phyloP scores from a whole-genome alignment of 371 early-diverging fungal species.

The Choanephora cucurbitarum region DNA sequence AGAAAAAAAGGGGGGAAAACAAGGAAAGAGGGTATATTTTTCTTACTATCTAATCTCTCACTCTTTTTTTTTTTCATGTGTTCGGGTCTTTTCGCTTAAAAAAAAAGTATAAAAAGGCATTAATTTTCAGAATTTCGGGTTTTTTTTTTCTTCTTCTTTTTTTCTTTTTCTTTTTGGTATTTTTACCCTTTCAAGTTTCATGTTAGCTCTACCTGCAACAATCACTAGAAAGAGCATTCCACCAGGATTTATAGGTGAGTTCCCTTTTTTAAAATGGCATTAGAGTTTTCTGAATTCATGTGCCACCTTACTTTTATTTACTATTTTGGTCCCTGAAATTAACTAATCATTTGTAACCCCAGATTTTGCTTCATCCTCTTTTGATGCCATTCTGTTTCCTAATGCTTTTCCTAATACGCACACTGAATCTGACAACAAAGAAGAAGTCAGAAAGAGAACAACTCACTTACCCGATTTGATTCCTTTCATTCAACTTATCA shows the following conservation, averaged over 20 bases:
- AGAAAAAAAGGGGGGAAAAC: background rate
- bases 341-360: slow-evolving; percentile 5
- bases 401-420: background rate
- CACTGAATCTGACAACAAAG: background rate
- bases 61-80: background rate
- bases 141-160: slow-evolving; percentile 36
- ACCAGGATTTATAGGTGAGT: slow-evolving; percentile 49
- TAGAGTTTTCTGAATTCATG: background rate
- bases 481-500: slow-evolving; percentile 50
- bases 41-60: background rate
- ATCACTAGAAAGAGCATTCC: slow-evolving; percentile 28
- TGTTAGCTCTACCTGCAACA: slow-evolving; percentile 32
- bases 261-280: no score
- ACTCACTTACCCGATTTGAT: slow-evolving; percentile 46
- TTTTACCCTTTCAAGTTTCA: slow-evolving; percentile 19
- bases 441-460: slow-evolving; percentile 25
- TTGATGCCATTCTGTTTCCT: slow-evolving; percentile 49
- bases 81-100: background rate
- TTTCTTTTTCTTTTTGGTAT: slow-evolving; percentile 38
- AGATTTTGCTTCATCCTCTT: slow-evolving; percentile 53
- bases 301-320: background rate
- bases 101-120: slow-evolving; percentile 9
- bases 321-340: slow-evolving; percentile 8
- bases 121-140: background rate
- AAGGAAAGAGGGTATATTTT: background rate